Evolutionary conservation across 129 eudicot species (phyloP), one percentile per base, ranked within the genome.

Genomic region (Pseudognaphalium luteoalbum): DNA sequence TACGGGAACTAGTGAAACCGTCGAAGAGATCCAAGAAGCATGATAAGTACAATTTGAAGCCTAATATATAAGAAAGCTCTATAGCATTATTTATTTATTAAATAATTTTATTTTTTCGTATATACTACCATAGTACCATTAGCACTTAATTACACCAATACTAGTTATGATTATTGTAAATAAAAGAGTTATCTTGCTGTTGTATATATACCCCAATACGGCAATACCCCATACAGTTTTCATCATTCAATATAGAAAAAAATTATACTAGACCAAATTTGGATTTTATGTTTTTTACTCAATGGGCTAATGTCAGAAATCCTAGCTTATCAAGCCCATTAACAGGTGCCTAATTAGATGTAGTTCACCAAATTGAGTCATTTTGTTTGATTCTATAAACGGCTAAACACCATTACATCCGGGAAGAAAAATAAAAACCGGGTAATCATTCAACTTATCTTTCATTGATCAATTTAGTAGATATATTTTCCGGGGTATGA

Each of bases 11-110:
- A 44, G 34, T 67, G 75, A 80, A 44, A 74, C 67, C 37, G 65
- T 58, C 5, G 75, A 80, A 80, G 83, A 80, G 65, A 80, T 67
- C 41, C 65, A 67, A 42, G 68, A 80, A 57, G 69, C 0, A 28
- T 35, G 2, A 57, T 58, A 30, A 66, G 56, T 28, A 66, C 16
- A 20, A 11, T 29, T 29, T 7, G 11, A 52, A 51, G 61, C 16
- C 39, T 73, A n/a, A 5, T 37, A 5, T 37, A 0, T 12, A 37
- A 22, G 17, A 19, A 28, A 57, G 10, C 33, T 37, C 3, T 73
- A 7, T 66, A 68, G 70, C 71, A 66, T 39, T 67, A 67, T 67
- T 65, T 52, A n/a, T 72, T 73, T 67, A 39, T 66, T 71, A 56
- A 17, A 2, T 66, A 56, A 17, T 3, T 66, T 66, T 7, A 61